A percentile compares a stretch with the other conserved stretches of the same genome.
phyloP scores from a whole-genome alignment of 305 asterid species.

The Fraxinus velutina region DNA sequence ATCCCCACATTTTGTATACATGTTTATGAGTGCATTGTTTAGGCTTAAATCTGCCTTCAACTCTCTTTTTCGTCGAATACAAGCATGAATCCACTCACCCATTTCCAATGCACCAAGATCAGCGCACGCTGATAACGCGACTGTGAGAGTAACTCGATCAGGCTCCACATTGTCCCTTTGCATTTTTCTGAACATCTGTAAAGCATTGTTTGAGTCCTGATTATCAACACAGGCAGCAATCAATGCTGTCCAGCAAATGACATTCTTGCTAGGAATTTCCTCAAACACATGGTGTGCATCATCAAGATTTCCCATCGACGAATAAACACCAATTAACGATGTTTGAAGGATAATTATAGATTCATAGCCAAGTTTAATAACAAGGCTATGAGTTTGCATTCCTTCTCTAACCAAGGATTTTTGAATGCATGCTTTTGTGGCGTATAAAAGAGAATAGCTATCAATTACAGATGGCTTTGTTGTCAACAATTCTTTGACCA shows the following conservation, averaged over 20 bases:
- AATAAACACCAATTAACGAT: background rate
- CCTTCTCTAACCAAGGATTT: conserved; percentile 24
- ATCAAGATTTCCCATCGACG: background rate
- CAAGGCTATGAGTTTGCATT: conserved; percentile 24
- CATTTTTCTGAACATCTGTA: conserved; percentile 30
- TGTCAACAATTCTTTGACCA: conserved; percentile 24
- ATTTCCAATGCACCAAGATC: conserved; percentile 40
- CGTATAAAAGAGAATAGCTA: conserved; percentile 35
- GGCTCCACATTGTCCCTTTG: conserved; percentile 31
- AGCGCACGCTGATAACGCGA: conserved; percentile 36
- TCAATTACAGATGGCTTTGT: conserved; percentile 27
- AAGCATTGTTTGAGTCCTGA: conserved; percentile 26
- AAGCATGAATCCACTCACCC: conserved; percentile 40
- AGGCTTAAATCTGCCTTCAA: conserved; percentile 9
- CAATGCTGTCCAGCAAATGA: conserved; percentile 37
- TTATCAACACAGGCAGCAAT: conserved; percentile 35
- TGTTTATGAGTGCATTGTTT: conserved; percentile 24
- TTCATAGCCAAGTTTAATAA: conserved; percentile 25
- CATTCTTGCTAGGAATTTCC: conserved; percentile 21
- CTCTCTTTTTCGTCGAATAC: conserved; percentile 20
- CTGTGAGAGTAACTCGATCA: conserved; percentile 36
- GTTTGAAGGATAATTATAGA: conserved; percentile 23
- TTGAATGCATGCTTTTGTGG: conserved; percentile 27
- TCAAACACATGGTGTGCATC: background rate
- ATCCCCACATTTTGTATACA: conserved; percentile 22